phyloP scores from a whole-genome alignment of 1,139 yeast species.

The Diutina ranongensis region DNA sequence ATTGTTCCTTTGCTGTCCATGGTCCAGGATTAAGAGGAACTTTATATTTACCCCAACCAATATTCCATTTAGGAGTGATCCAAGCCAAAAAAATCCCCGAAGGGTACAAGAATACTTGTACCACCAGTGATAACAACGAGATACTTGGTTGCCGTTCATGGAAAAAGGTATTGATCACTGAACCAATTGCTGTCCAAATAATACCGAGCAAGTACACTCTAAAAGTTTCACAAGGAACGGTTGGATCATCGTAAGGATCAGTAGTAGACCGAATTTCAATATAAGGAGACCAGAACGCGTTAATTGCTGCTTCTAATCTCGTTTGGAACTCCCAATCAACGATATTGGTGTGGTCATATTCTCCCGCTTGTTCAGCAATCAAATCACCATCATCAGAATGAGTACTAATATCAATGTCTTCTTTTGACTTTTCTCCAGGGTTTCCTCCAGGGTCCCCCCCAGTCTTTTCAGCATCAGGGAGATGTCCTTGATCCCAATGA shows the following conservation, averaged over 20 bases:
- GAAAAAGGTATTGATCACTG: conserved; percentile 10
- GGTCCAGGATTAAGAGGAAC: conserved; percentile 44
- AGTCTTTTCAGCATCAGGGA: not conserved
- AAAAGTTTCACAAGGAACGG: conserved; percentile 8
- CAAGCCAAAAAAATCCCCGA: conserved; percentile 32
- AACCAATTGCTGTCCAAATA: conserved; percentile 10
- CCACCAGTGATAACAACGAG: conserved; percentile 15
- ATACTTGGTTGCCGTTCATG: conserved; percentile 10
- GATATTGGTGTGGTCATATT: not conserved
- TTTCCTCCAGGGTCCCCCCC: not conserved
- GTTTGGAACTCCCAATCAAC: conserved; percentile 10
- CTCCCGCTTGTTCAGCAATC: not conserved
- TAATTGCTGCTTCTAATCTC: conserved; percentile 10
- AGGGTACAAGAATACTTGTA: conserved; percentile 49
- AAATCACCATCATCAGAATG: not conserved
- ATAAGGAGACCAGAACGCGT: conserved; percentile 10
- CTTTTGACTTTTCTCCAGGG: not conserved
- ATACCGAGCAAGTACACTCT: conserved; percentile 10
- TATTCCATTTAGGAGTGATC: conserved; percentile 36
- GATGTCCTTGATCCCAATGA: not conserved
- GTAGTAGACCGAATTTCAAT: conserved; percentile 11
- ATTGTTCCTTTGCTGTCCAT: conserved; percentile 62
- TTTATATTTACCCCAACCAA: conserved; percentile 23
- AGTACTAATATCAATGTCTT: not conserved
- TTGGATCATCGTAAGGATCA: conserved; percentile 10